Evolutionary conservation across 148 eudicot species (phyloP).

Genomic region (Amaranthus palmeri): DNA sequence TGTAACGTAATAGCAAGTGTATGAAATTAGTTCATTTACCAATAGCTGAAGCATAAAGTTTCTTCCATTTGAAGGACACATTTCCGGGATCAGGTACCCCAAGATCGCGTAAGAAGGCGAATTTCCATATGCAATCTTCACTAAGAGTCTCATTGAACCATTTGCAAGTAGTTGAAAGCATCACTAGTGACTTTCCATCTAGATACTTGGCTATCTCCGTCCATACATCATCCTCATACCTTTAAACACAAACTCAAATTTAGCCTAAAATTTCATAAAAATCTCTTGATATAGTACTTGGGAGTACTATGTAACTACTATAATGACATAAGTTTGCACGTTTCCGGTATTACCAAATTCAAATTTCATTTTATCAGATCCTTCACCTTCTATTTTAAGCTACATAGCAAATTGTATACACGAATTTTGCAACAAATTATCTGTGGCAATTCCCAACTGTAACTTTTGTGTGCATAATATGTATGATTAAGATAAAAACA

Average conservation of each 20-base stretch:
- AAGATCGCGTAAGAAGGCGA: conserved; percentile 76
- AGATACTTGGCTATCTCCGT: conserved; percentile 78
- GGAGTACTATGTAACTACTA: background rate
- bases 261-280: background rate
- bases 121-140: conserved; percentile 85
- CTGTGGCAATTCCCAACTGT: background rate
- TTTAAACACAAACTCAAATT: conserved; percentile 12
- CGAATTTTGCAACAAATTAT: background rate
- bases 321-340: background rate
- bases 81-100: conserved; percentile 69
- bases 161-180: conserved; percentile 67
- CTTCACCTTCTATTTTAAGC: background rate
- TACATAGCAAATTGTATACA: background rate
- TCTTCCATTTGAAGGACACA: conserved; percentile 60
- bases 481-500: background rate
- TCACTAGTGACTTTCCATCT: conserved; percentile 72
- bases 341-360: background rate
- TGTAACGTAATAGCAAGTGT: background rate
- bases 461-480: background rate
- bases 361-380: background rate
- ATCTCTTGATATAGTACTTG: too few species aligned
- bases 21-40: conserved; percentile 35
- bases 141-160: conserved; percentile 67
- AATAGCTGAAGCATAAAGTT: conserved; percentile 67
- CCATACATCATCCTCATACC: conserved; percentile 87